Base-by-base conservation (phyloP, 352 stramenopile genomes). In the Globisporangium heterothallicum region DNA sequence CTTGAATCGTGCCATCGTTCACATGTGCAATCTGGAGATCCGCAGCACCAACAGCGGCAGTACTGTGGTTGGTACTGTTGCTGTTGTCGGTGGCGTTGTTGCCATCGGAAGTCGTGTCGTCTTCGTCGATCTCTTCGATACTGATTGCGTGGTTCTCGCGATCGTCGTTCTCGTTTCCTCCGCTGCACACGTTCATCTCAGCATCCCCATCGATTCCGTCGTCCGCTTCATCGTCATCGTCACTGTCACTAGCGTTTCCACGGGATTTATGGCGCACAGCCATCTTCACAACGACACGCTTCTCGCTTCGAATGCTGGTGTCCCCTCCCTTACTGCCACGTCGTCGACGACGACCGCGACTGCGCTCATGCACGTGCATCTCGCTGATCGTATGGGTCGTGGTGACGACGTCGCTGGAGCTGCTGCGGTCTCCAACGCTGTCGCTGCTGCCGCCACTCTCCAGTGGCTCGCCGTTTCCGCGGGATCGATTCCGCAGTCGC, bases 1-100 rank as follows among this genome's bases (percentile, higher is more conserved):
- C 46, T 34, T 72, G 41, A n/a, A 77, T 53, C 18, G 65, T 46
- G 4, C 22, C 36, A 36, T 78, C 65, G 22, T 64, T 41, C 4
- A 47, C 47, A 18, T 38, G 30, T 6, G 24, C 13, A 22, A 57
- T 38, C 10, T 57, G 49, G 25, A 49, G 6, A 46, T 16, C 24
- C 21, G 10, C 25, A n/a, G 22, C 36, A 29, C 3, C 13, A 5
- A 36, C 9, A 8, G 30, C 30, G 16, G 2, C 22, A 12, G 16
- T 26, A 30, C 9, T 38, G 9, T n/a, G 9, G 40, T 5, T 42
- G 3, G 8, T 38, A 19, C 19, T 16, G n/a, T 12, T 48, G 36
- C 1, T 18, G 6, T 18, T 35, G n/a, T 13, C 38, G 22, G 26
- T 25, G 5, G 14, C 12, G 13, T 25, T 29, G 29, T 24, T 29